A percentile compares a stretch with the other conserved stretches of the same genome.
phyloP scores from a whole-genome alignment of 1,139 yeast genomes.

The Candida sp. region DNA sequence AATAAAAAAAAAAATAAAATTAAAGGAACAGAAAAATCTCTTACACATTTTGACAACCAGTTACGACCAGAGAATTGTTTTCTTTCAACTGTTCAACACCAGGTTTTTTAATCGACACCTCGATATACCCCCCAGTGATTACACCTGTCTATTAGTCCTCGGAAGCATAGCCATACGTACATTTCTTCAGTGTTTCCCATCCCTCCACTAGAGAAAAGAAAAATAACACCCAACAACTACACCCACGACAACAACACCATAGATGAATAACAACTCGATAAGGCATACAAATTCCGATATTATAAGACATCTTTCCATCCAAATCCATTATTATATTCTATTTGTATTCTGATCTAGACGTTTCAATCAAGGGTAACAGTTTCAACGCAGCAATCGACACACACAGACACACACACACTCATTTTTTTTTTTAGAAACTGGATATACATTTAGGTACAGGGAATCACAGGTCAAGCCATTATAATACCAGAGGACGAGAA shows the following conservation, averaged over 20 bases:
- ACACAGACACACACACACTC: background rate
- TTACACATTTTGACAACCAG: constrained; percentile 6
- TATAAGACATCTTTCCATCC: background rate
- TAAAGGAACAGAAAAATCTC: constrained; percentile 5
- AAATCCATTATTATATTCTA: background rate
- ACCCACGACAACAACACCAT: background rate
- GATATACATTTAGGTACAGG: background rate
- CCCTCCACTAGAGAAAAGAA: background rate
- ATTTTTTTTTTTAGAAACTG: background rate
- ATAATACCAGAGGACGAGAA: background rate
- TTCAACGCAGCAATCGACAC: background rate
- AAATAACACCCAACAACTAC: background rate
- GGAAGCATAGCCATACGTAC: background rate
- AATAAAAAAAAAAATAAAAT: background rate
- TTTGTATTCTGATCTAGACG: background rate
- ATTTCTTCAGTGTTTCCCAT: background rate
- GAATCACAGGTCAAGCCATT: background rate
- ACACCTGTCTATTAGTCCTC: background rate
- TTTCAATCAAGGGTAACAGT: background rate
- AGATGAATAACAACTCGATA: constrained; percentile 2
- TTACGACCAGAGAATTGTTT: background rate
- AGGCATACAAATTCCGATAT: background rate
- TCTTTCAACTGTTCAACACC: background rate
- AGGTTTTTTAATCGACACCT: background rate
- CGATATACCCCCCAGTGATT: background rate